Evolutionary conservation across 169 alveolate genomes (phyloP).

Genomic region (Plasmodium cynomolgi): DNA sequence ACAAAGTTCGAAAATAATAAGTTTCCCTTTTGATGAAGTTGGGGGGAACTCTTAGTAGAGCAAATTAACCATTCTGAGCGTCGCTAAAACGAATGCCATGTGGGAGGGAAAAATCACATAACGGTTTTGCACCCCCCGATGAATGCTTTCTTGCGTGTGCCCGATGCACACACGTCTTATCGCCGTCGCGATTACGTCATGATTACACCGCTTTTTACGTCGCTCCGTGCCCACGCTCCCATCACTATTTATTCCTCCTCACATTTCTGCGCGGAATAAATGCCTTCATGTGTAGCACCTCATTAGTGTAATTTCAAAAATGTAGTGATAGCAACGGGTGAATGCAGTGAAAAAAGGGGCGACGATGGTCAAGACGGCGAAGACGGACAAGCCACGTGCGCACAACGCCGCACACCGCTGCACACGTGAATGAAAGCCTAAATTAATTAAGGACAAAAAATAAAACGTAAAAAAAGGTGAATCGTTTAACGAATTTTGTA

Average conservation of each 20-base stretch:
- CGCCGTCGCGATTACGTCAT: neutral
- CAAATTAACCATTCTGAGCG: neutral
- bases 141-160: neutral
- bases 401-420: neutral
- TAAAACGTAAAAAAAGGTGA: neutral
- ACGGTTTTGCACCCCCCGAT: neutral
- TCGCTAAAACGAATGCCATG: neutral
- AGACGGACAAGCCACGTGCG: neutral
- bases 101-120: neutral
- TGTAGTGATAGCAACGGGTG: neutral
- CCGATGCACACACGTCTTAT: neutral
- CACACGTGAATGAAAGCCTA: conserved; percentile 4
- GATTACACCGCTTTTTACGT: neutral
- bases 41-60: neutral
- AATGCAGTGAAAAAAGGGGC: neutral
- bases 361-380: neutral
- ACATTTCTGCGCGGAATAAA: neutral
- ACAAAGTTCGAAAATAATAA: conserved; percentile 52
- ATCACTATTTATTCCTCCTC: neutral
- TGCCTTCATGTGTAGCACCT: neutral
- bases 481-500: neutral
- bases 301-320: conserved; percentile 4
- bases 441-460: conserved; percentile 28
- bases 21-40: conserved; percentile 4
- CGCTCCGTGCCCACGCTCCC: neutral